phyloP scores from a whole-genome alignment of 2,329 filamentous ascomycete genomes.

The Ciborinia camelliae region DNA sequence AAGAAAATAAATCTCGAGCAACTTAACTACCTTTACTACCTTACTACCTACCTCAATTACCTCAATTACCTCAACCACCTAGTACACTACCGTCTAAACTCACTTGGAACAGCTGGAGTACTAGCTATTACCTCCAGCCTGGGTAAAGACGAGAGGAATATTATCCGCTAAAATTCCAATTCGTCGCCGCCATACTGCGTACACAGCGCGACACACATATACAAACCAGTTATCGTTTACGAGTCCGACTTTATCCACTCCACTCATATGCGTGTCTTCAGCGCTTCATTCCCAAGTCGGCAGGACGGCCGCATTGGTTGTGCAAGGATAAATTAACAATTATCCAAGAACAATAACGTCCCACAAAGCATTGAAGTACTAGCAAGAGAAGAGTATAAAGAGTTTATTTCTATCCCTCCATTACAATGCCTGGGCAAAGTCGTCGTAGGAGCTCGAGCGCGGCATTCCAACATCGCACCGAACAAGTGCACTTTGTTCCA shows the following conservation, averaged over 20 bases:
- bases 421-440: conserved; percentile 16
- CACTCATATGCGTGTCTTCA: conserved; percentile 15
- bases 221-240: background rate
- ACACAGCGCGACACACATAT: too few species aligned
- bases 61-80: too few species aligned
- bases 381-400: conserved; percentile 14
- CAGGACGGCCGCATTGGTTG: conserved; percentile 17
- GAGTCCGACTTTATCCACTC: conserved; percentile 19
- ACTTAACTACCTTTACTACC: too few species aligned
- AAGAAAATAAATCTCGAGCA: conserved; percentile 4
- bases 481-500: conserved; percentile 12
- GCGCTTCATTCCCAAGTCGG: conserved; percentile 12
- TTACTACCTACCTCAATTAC: too few species aligned
- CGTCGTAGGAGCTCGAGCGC: conserved; percentile 20
- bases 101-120: too few species aligned
- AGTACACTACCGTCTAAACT: too few species aligned
- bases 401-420: conserved; percentile 5
- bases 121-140: too few species aligned
- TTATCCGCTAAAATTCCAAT: background rate
- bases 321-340: conserved; percentile 18
- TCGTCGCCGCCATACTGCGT: background rate
- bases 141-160: background rate
- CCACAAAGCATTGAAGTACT: background rate
- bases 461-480: conserved; percentile 12
- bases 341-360: conserved; percentile 9